Conservation (phyloP, 495 filamentous ascomycete species). For the Ascodesmis nigricans region DNA sequence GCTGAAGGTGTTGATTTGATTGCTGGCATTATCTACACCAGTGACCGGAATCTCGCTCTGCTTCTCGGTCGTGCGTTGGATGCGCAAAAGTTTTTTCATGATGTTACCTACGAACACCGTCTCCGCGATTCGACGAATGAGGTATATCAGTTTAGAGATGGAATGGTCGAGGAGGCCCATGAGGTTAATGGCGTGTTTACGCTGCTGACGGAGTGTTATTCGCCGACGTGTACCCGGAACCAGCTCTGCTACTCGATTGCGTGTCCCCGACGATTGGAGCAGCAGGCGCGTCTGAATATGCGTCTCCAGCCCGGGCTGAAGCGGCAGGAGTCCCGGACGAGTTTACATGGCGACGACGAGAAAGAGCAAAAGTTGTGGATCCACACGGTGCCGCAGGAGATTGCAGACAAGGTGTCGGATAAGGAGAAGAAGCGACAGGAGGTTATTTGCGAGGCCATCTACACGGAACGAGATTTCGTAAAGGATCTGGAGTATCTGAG, state of each 20-base stretch:
- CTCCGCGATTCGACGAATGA: slow-evolving; percentile 74
- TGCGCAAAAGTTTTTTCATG: slow-evolving; percentile 98
- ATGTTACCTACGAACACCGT: slow-evolving; percentile 94
- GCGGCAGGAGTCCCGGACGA: slow-evolving; percentile 54
- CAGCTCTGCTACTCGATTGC: slow-evolving; percentile 96
- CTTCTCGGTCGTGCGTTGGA: slow-evolving; percentile 85
- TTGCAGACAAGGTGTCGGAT: slow-evolving; percentile 71
- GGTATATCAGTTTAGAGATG: slow-evolving; percentile 92
- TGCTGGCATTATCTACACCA: slow-evolving; percentile 84
- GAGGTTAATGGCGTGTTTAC: slow-evolving; percentile 95
- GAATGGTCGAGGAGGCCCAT: slow-evolving; percentile 60
- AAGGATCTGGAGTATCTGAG: slow-evolving; percentile 96
- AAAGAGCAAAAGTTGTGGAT: slow-evolving; percentile 99
- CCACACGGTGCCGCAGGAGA: slow-evolving; percentile 87
- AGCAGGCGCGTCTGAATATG: slow-evolving; percentile 79
- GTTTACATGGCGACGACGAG: slow-evolving; percentile 67
- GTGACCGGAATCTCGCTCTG: slow-evolving; percentile 81
- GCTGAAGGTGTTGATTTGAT: slow-evolving; percentile 90
- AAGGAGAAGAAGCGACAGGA: slow-evolving; percentile 94
- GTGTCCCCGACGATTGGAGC: slow-evolving; percentile 81
- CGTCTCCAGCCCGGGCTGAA: slow-evolving; percentile 74
- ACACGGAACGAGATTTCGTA: slow-evolving; percentile 96
- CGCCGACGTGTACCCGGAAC: slow-evolving; percentile 85
- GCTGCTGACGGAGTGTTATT: slow-evolving; percentile 89
- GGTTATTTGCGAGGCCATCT: slow-evolving; percentile 94